Percentiles rank a stretch among this genome's conserved stretches.
Conservation (phyloP, 441 rosid species). For the Dalechampia spathulata region DNA sequence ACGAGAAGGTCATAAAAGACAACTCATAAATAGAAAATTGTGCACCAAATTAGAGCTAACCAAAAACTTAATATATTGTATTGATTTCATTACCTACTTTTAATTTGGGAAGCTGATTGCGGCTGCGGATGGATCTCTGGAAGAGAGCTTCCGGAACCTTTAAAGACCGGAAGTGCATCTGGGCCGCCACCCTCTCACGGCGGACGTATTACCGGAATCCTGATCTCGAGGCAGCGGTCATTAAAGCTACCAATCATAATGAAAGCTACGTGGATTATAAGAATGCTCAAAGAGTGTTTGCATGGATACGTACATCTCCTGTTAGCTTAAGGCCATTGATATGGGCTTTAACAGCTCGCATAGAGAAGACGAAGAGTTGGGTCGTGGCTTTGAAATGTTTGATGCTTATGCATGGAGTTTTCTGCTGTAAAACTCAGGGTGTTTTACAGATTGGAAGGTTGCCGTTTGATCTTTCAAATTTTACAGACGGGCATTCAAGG, state of each 20-base stretch:
- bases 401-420: conserved; percentile 67
- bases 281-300: conserved; percentile 50
- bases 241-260: conserved; percentile 75
- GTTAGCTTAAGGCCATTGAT: conserved; percentile 44
- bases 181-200: conserved; percentile 27
- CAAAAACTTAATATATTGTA: too few species aligned
- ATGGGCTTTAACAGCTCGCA: conserved; percentile 36
- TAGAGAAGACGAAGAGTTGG: conserved; percentile 58
- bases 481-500: conserved; percentile 38
- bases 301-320: conserved; percentile 58
- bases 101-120: too few species aligned
- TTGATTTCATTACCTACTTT: too few species aligned
- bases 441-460: conserved; percentile 41
- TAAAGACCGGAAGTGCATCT: conserved; percentile 60
- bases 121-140: conserved; percentile 51
- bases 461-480: conserved; percentile 61
- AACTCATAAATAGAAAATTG: too few species aligned
- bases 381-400: conserved; percentile 65
- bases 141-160: conserved; percentile 53
- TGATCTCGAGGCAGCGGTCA: conserved; percentile 55
- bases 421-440: conserved; percentile 41
- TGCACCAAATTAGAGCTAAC: too few species aligned
- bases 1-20: too few species aligned
- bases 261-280: conserved; percentile 45
- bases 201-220: conserved; percentile 30